These are phyloP conservation scores for Aspergillus sp. DNA, from an alignment of 2,329 filamentous ascomycete species.

Conservation along the genomic window DNA sequence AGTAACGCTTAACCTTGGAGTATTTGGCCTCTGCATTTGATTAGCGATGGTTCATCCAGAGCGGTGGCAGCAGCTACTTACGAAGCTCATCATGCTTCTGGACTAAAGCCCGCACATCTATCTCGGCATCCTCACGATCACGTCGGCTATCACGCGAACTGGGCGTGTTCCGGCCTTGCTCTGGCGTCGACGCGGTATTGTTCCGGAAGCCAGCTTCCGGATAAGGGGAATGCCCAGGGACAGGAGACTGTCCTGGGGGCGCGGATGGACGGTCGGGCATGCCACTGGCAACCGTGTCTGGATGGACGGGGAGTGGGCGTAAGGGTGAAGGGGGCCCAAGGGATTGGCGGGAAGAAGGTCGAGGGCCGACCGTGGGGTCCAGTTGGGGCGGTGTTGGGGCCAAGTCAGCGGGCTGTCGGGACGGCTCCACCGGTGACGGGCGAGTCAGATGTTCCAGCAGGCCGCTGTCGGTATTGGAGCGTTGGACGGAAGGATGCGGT, in stretches of 20 bases:
- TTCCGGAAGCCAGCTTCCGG: slow-evolving; percentile 27
- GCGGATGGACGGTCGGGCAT: slow-evolving; percentile 24
- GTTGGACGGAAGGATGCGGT: slow-evolving; percentile 24
- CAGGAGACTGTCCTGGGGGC: slow-evolving; percentile 5
- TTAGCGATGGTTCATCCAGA: slow-evolving; percentile 11
- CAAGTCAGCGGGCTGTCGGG: slow-evolving; percentile 19
- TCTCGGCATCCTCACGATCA: slow-evolving; percentile 40
- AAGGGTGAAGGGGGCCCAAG: slow-evolving; percentile 26
- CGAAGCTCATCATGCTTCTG: slow-evolving; percentile 50
- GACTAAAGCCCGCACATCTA: slow-evolving; percentile 49
- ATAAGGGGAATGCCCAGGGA: slow-evolving; percentile 17
- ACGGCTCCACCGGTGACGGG: slow-evolving; percentile 25
- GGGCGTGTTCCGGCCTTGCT: slow-evolving; percentile 53
- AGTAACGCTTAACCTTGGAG: slow-evolving; percentile 96
- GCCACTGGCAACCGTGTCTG: slow-evolving; percentile 15
- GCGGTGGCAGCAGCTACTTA: slow-evolving; percentile 29
- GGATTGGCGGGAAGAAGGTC: slow-evolving; percentile 25
- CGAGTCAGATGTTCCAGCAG: slow-evolving; percentile 24
- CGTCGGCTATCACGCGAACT: slow-evolving; percentile 34
- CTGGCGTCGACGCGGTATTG: slow-evolving; percentile 36
- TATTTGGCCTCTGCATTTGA: slow-evolving; percentile 77
- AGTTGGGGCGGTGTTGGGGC: slow-evolving; percentile 15
- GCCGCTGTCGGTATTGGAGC: slow-evolving; percentile 32
- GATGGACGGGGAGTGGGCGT: slow-evolving; percentile 15
- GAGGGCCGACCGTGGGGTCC: slow-evolving; percentile 15